phyloP scores from a whole-genome alignment of 495 filamentous ascomycete genomes.

The Aspergillus coremiiformis region DNA sequence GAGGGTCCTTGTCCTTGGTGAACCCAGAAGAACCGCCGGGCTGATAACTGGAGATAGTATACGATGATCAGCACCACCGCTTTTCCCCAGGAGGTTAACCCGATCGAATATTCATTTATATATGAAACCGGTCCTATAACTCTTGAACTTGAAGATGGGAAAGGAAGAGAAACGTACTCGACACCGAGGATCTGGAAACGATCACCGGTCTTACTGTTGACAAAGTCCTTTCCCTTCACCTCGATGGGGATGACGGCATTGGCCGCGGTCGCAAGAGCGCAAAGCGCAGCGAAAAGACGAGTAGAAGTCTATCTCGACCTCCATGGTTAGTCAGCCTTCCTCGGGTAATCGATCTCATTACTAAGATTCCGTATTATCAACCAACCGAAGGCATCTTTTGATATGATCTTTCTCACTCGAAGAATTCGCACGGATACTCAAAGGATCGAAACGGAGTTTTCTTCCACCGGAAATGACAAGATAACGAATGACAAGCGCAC shows the following conservation, averaged over 20 bases:
- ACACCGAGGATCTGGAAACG: slow-evolving; percentile 86
- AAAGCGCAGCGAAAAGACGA: slow-evolving; percentile 33
- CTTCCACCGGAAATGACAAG: slow-evolving; percentile 7
- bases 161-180: slow-evolving; percentile 44
- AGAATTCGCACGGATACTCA: not conserved
- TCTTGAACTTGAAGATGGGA: no score
- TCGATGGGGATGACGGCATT: slow-evolving; percentile 65
- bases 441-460: not conserved
- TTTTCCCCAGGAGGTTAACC: slow-evolving; percentile 9
- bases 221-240: slow-evolving; percentile 71
- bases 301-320: slow-evolving; percentile 23
- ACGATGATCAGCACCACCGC: slow-evolving; percentile 16
- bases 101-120: slow-evolving; percentile 16
- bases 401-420: not conserved
- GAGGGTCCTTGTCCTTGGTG: slow-evolving; percentile 59
- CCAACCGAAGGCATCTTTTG: slow-evolving; percentile 9
- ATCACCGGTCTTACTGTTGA: slow-evolving; percentile 69
- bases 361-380: no score
- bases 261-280: slow-evolving; percentile 44
- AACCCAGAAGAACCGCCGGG: slow-evolving; percentile 84
- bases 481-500: slow-evolving; percentile 19
- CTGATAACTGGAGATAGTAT: slow-evolving; percentile 56
- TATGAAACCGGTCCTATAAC: no score
- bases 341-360: not conserved
- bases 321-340: not conserved